Base-by-base conservation (phyloP, 2,329 filamentous ascomycete genomes). In the Ramularia endophylla region DNA sequence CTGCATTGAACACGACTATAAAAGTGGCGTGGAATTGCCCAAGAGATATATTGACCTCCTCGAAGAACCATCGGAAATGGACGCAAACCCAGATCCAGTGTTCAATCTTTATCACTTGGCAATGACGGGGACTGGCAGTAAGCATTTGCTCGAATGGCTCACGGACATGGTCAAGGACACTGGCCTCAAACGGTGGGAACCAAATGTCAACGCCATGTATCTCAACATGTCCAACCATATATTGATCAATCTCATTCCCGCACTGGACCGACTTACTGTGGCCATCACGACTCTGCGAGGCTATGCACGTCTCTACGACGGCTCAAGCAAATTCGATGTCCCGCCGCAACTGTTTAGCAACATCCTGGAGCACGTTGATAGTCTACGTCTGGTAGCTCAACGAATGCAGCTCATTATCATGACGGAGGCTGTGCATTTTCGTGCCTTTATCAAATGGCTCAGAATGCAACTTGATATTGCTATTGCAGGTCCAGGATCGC, bases 181-280 rank as follows among this genome's bases (percentile, higher is more conserved):
- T 2, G 52, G 54, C 29, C 86, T 94, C 55, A 95, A 95, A 65
- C 75, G 92, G 36, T 98, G 92, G 92, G 89, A 97, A 49, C 94
- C 90, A 57, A 83, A 85, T 5, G 84, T 94, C 2, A 74, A 78
- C 2, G 78, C 80, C 3, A 87, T 88, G 1, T 81, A 95, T 15
- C 81, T 86, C 45, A 83, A 80, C 40, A 73, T 97, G 8, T 78
- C 87, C 36, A 77, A 78, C 38, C 72, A 97, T 9, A 72, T 88
- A 0, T 89, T 95, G 57, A 83, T 95, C 58, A 89, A 94, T 60
- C 80, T 95, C 38, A 73, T 97, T 2, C 92, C 92, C 0, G 87
- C 87, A 0, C 71, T 97, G 2, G 88, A 97, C 54, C 80, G 90
- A 38, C 84, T 85, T 52, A 77, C 78, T 34, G 80, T 95, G 17